Evolutionary conservation across 345 rosid genomes (phyloP), one percentile per base, ranked within the genome.

Genomic region (Ailanthus altissimus): DNA sequence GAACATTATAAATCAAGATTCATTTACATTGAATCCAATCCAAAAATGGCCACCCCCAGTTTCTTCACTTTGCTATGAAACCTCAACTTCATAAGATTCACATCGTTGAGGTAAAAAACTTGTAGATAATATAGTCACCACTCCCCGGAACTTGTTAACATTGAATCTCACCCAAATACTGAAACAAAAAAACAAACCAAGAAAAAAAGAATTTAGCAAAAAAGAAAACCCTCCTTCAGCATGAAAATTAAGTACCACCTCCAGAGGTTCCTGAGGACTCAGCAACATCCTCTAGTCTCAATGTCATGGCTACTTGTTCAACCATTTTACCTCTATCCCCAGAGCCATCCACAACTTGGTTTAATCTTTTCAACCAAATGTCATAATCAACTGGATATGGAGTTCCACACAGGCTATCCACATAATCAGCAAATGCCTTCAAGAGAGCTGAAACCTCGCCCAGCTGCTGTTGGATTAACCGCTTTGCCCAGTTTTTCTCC

Each of bases 341-440:
- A 36, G 76, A 68, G 23, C 83, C 90, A 73, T 86, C 91, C 59
- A 85, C 87, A 15, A 85, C 88, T 40, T 77, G 74, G 42, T 81
- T 79, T 60, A 90, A 78, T 81, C 93, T 82, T 74, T 80, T 87
- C 75, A 88, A 58, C 93, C 91, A 90, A 40, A 88, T 87, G 13
- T 86, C 89, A 59, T 85, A 84, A 32, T 90, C 93, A 13, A 90
- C 88, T 0, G 91, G 91, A 73, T 90, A 90, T 18, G 91, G 91
- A 0, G 91, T 90, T 75, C 93, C 90, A 49, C 91, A 88, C 43
- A 90, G 90, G 78, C 87, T 87, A 79, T 90, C 93, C 36, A 90
- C 89, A 79, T 90, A 90, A 82, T 90, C 93, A 16, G 88, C 90
- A 80, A 90, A 86, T 36, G 93, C 93, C 87, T 90, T 90, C 6